Conservation (phyloP, 129 eudicot genomes). For the Pittosporum tobira region DNA sequence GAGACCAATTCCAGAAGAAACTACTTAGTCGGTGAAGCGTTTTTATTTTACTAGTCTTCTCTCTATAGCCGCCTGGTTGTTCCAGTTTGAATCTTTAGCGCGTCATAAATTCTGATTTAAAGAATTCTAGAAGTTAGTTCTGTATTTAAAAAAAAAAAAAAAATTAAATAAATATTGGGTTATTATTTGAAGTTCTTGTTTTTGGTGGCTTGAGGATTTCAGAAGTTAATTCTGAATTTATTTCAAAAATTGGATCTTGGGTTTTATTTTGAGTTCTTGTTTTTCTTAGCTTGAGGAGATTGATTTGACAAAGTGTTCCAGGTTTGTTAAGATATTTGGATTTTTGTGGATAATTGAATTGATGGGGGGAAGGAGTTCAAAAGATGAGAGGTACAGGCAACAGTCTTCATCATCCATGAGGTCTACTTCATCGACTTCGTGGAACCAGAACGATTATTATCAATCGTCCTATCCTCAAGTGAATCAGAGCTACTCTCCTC, state of each 20-base stretch:
- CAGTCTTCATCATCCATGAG: constrained; percentile 30
- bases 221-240: neutral
- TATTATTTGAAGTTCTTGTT: too few relatives aligned
- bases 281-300: neutral
- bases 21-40: neutral
- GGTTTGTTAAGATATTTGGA: neutral
- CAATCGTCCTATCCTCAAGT: constrained; percentile 31
- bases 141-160: too few relatives aligned
- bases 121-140: neutral
- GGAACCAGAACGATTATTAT: constrained; percentile 25
- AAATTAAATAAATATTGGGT: too few relatives aligned
- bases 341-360: constrained; percentile 13
- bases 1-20: neutral
- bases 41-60: neutral
- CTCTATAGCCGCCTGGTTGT: neutral
- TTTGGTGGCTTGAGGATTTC: too few relatives aligned
- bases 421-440: constrained; percentile 34
- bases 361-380: constrained; percentile 72
- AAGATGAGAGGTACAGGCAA: constrained; percentile 36
- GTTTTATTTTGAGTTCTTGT: neutral
- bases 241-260: neutral
- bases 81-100: neutral
- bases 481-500: constrained; percentile 20
- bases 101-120: neutral
- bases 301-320: neutral